Evolutionary conservation across 2,329 filamentous ascomycete genomes (phyloP), one percentile per base, ranked within the genome.

Genomic region (Simplicillium aogashimaense): DNA sequence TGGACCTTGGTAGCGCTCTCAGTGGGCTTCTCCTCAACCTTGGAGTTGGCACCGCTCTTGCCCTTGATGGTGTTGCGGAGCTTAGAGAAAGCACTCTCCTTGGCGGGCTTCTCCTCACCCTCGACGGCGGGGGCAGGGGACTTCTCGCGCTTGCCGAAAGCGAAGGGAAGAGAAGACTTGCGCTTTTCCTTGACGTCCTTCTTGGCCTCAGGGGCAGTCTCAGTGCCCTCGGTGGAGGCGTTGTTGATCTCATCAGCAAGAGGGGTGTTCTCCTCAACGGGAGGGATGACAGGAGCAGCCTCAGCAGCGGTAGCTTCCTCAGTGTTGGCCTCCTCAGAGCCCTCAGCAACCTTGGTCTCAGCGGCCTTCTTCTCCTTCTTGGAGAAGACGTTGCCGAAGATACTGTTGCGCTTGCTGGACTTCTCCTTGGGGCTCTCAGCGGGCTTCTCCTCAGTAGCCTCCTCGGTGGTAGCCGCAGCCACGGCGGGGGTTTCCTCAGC

Each of bases 141-240:
- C 64, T 75, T 74, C 61, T 83, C 81, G 73, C 90, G 90, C 75
- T 86, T 83, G 53, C 86, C 79, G 55, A 78, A 81, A 53, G 78
- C 78, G 65, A 94, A 94, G 37, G 73, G 72, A 8, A 78, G 63
- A 55, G 89, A 81, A 50, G 86, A 92, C 64, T 80, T 79, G 63
- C 87, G 85, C 84, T 94, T 94, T 64, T 77, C 72, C 78, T 86
- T 88, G 51, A 71, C 59, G 46, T 76, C 74, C 64, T 78, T 77
- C 61, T 76, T 76, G 41, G 65, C 50, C 64, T 80, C 77, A 45
- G 61, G 58, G 41, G 65, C 53, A 35, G 47, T 55, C 51, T 76
- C 71, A 3, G 65, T 60, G 16, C 63, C 63, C 59, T 75, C 70
- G 31, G 65, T 57, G 20, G 67, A 65, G n/a, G 70, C 67, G 41